Evolutionary conservation across 2,329 filamentous ascomycete genomes (phyloP).

Genomic region (Aspergillus aculeatinus): DNA sequence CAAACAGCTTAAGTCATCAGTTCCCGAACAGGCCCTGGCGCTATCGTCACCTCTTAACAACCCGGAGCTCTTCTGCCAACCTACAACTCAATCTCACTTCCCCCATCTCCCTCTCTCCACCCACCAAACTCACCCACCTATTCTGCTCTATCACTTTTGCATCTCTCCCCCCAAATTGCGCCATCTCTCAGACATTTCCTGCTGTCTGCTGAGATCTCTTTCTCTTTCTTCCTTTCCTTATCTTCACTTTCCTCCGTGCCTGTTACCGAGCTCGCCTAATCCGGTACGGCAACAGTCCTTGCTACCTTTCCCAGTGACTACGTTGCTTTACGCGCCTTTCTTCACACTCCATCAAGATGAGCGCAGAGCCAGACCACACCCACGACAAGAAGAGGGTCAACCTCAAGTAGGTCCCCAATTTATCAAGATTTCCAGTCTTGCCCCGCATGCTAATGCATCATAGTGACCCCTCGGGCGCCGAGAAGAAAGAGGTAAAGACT

Average conservation of each 20-base stretch:
- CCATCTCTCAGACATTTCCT: conserved; percentile 16
- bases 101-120: conserved; percentile 14
- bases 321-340: conserved; percentile 29
- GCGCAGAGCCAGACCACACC: conserved; percentile 61
- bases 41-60: conserved; percentile 42
- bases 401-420: conserved; percentile 62
- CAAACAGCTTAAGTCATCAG: conserved; percentile 32
- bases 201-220: conserved; percentile 16
- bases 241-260: conserved; percentile 13
- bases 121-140: not conserved
- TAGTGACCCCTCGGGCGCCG: conserved; percentile 86
- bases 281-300: conserved; percentile 19
- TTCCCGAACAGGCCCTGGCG: conserved; percentile 15
- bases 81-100: conserved; percentile 26
- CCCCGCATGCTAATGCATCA: conserved; percentile 40
- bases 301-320: conserved; percentile 19
- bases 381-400: conserved; percentile 80
- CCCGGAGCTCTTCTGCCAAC: conserved; percentile 32
- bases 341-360: conserved; percentile 58
- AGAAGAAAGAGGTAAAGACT: conserved; percentile 70
- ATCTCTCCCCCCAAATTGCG: conserved; percentile 13
- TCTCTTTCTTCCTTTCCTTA: conserved; percentile 10
- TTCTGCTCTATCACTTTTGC: not conserved
- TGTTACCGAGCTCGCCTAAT: conserved; percentile 20
- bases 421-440: conserved; percentile 16